Base-by-base conservation (phyloP, 139 green algal species). In the Picochlorum sp. region DNA sequence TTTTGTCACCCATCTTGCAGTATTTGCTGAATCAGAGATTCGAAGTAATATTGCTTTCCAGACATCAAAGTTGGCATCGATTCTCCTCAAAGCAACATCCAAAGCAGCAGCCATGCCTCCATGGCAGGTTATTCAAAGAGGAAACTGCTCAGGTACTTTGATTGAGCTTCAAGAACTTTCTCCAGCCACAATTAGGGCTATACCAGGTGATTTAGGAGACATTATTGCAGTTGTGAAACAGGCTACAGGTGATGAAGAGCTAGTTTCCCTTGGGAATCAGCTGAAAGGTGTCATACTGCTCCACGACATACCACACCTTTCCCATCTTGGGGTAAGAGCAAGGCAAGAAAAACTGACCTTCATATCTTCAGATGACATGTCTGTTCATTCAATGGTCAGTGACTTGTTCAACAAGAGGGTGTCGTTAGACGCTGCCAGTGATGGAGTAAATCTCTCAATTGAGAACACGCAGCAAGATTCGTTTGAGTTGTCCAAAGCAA, bases 191-290 rank as follows among this genome's bases (percentile, higher is more conserved):
- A 67, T 93, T 45, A 65, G 67, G 22, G 59, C 37, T 22, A 25
- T 31, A 5, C 61, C 40, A 30, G 43, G 39, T 37, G 20, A 59
- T 28, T 16, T 26, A n/a, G 52, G 78, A 44, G 64, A 66, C 5
- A 55, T 36, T 22, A 55, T 95, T 30, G 69, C 92, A 59, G 57
- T 93, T 28, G 77, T 91, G 31, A 53, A 64, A 28, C 44, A 25
- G 3, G 92, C 92, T 12, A 76, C 75, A 1, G 92, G 92, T 4
- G 92, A 98, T 55, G 92, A 98, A 78, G 92, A 98, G 75, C 79
- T 98, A 51, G 69, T 69, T 1, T 77, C 81, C 32, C 70, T 76
- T 26, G 76, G 89, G 8, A 14, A 47, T 12, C 63, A 73, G 26
- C 64, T 96, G 25, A 57, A 56, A 45, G 89, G 81, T 13, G 72